These are phyloP conservation scores for Cercophora sp. DNA, from an alignment of 495 filamentous ascomycete species.

Conservation along the genomic window DNA sequence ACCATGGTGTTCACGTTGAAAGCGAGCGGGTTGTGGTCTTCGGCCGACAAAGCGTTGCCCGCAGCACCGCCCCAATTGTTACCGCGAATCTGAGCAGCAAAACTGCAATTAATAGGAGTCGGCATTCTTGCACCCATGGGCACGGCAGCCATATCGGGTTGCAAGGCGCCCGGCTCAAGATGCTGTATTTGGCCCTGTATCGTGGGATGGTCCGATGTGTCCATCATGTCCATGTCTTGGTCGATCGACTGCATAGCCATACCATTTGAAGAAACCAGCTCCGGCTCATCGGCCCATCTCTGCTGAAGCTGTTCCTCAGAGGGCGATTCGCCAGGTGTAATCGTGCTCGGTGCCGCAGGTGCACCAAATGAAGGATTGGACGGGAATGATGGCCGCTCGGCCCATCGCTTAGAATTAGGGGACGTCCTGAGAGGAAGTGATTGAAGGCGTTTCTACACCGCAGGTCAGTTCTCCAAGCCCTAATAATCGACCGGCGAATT, in stretches of 20 bases:
- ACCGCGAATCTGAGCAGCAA: conserved; percentile 43
- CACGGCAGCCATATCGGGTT: conserved; percentile 20
- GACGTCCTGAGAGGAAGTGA: conserved; percentile 41
- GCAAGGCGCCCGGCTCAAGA: conserved; percentile 30
- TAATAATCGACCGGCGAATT: too few species aligned
- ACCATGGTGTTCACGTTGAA: conserved; percentile 27
- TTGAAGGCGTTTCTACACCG: conserved; percentile 45
- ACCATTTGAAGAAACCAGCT: conserved; percentile 7
- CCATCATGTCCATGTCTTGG: conserved; percentile 52
- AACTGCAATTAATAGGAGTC: conserved; percentile 51
- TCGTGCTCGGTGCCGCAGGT: conserved; percentile 21
- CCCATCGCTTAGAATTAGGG: conserved; percentile 38
- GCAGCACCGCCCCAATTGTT: conserved; percentile 35
- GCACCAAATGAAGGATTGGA: conserved; percentile 16
- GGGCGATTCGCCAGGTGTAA: conserved; percentile 36
- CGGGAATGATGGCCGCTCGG: conserved; percentile 30
- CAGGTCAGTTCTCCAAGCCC: conserved; percentile 5
- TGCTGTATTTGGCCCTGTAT: conserved; percentile 14
- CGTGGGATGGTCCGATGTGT: conserved; percentile 27
- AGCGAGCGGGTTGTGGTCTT: conserved; percentile 38
- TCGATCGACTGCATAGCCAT: conserved; percentile 34
- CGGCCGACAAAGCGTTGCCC: conserved; percentile 27
- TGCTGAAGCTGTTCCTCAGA: conserved; percentile 33
- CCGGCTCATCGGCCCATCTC: conserved; percentile 27
- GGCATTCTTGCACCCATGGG: conserved; percentile 43